These are phyloP conservation scores for Papiliotrema laurentii DNA, from an alignment of 1,284 basidiomycete species.

Conservation along the genomic window DNA sequence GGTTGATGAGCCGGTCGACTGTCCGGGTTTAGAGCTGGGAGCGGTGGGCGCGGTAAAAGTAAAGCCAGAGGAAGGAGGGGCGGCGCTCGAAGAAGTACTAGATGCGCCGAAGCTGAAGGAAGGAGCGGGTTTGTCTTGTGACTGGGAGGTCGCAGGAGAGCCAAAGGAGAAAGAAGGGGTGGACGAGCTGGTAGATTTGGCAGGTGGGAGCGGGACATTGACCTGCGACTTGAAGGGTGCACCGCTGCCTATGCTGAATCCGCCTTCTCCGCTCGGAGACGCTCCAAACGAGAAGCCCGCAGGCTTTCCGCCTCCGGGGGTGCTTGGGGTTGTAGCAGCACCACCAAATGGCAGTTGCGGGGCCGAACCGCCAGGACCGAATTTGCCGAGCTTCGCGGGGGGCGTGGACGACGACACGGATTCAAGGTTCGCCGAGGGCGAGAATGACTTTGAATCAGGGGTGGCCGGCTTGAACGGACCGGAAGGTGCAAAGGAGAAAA, in stretches of 20 bases:
- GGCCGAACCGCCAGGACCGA: constrained; percentile 7
- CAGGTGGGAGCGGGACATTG: neutral
- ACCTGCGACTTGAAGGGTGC: neutral
- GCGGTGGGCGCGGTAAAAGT: neutral
- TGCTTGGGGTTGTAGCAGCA: neutral
- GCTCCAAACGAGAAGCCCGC: constrained; percentile 24
- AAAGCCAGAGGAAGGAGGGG: neutral
- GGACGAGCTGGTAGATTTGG: neutral
- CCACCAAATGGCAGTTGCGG: constrained; percentile 9
- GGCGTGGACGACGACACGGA: neutral
- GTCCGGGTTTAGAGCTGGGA: neutral
- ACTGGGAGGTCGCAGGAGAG: no score
- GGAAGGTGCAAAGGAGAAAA: constrained; percentile 8
- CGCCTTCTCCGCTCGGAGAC: constrained; percentile 1
- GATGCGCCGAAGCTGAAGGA: constrained; percentile 1
- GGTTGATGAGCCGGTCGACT: neutral
- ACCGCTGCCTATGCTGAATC: constrained; percentile 5
- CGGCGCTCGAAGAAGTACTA: neutral
- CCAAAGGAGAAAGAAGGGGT: constrained; percentile 17
- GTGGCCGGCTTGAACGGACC: constrained; percentile 7
- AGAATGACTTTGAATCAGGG: constrained; percentile 4
- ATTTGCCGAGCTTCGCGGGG: constrained; percentile 6
- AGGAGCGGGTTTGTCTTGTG: neutral
- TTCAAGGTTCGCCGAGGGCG: constrained; percentile 5
- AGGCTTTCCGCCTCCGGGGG: neutral